Base-by-base conservation (phyloP, 1,139 yeast genomes). In the Tardiomyces digboiensis region DNA sequence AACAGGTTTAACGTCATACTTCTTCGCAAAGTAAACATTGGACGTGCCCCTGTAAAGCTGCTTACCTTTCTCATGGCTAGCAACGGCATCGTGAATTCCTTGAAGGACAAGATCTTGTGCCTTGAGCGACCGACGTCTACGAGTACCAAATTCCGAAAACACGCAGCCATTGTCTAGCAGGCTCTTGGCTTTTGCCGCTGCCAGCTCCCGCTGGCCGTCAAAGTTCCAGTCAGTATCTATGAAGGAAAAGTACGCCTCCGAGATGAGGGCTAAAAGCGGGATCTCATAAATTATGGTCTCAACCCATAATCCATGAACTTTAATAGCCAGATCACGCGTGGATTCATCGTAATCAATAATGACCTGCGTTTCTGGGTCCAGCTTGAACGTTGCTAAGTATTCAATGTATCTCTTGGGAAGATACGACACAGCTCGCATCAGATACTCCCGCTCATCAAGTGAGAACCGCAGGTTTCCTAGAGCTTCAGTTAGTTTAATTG, bases 91-190 rank as follows among this genome's bases (percentile, higher is more conserved):
- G 26, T 71, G 63, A 29, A 91, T 71, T 0, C 93, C 83, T 47
- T 72, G 62, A 55, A 91, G 76, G 1, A 91, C 91, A 1, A 80
- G 54, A 26, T 78, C 80, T 58, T 91, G 99, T 0, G 89, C 71
- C 45, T 78, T 65, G 43, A 71, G 75, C 0, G 96, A 86, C 46
- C 99, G 72, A 62, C 99, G 76, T 57, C 99, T 75, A 58, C 99
- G 76, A 1, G 97, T 83, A 7, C 99, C 99, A 67, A 91, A 91
- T 64, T 91, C 99, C 53, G 94, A 82, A 62, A 91, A 93, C 4
- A 67, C 55, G 53, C 97, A 82, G 2, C 71, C 75, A 47, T 75
- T 68, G 1, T 62, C 66, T 39, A 85, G 64, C 40, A 91, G 66
- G 44, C 64, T 60, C 18, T 58, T 45, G 14, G 84, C 73, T 63